phyloP scores from a whole-genome alignment of 768 basidiomycete species.

The Auriscalpium microsporum region DNA sequence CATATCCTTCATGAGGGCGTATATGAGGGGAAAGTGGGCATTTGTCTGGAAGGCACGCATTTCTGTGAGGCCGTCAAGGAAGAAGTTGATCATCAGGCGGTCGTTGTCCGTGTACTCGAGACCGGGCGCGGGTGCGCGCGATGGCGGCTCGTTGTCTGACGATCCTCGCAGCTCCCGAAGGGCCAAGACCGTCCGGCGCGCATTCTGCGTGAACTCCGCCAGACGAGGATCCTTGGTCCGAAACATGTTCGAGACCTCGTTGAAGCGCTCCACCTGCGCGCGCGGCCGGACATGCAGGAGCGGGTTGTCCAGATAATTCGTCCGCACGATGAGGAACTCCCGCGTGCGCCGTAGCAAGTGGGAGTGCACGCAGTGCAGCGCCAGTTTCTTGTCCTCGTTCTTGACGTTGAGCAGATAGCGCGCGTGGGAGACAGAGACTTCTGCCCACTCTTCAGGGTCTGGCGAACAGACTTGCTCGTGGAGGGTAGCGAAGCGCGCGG shows the following conservation, averaged over 20 bases:
- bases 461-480: slow-evolving; percentile 39
- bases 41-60: slow-evolving; percentile 46
- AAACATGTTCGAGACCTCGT: slow-evolving; percentile 41
- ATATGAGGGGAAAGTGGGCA: slow-evolving; percentile 46
- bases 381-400: slow-evolving; percentile 25
- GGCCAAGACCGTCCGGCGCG: slow-evolving; percentile 30
- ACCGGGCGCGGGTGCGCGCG: slow-evolving; percentile 21
- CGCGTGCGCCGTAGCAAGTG: slow-evolving; percentile 47
- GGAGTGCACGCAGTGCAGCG: slow-evolving; percentile 49
- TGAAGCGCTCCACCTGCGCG: slow-evolving; percentile 43
- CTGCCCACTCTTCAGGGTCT: slow-evolving; percentile 44
- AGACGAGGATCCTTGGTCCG: slow-evolving; percentile 32
- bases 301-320: slow-evolving; percentile 39
- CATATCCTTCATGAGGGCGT: slow-evolving; percentile 51
- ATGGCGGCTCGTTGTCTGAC: slow-evolving; percentile 16
- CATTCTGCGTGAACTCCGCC: slow-evolving; percentile 43
- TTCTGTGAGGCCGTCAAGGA: slow-evolving; percentile 44
- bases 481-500: slow-evolving; percentile 19
- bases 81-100: slow-evolving; percentile 46
- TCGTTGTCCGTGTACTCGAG: slow-evolving; percentile 47
- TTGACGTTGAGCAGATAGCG: slow-evolving; percentile 25
- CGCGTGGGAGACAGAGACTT: slow-evolving; percentile 46
- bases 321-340: slow-evolving; percentile 43
- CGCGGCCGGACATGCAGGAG: slow-evolving; percentile 57
- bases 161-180: background rate